Base-by-base conservation (phyloP, 345 rosid species). In the Isatis tinctoria region DNA sequence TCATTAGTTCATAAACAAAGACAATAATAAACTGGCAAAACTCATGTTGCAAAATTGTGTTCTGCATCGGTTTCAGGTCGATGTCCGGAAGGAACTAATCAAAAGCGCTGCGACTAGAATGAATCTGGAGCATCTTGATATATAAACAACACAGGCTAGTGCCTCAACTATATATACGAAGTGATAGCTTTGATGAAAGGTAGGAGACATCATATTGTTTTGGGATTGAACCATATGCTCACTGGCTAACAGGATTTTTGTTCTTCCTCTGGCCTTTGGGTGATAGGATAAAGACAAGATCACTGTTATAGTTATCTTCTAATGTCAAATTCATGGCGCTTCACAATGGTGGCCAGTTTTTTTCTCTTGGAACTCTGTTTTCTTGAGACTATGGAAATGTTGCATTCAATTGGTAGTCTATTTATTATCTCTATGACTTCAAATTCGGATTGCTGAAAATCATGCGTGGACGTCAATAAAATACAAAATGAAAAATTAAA, bases 1-100 rank as follows among this genome's bases (percentile, higher is more conserved):
- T 3, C 22, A 41, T 16, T 45, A 17, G 6, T 36, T 51, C n/a
- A 11, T 17, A 22, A 11, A 64, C 4, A 35, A 4, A 11, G 39
- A 11, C 30, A 10, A 7, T 5, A 22, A 8, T 17, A 13, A 36
- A 17, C n/a, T 3, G 47, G 60, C 14, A 45, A 22, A 78, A 59
- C 60, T 36, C 54, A 4, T 22, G 36, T n/a, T 60, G 27, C 27
- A 51, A 78, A 32, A 39, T 36, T 45, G 8, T 48, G 48, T 40
- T 28, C 14, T 36, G 17, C 26, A 66, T 26, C 53, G 52, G 36
- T 58, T 61, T 32, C 61, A 93, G 98, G 98, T 93, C 41, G 98
- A 94, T 70, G 80, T 4, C 16, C 85, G 98, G 8, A 94, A 94
- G 86, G 88, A 87, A 67, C 91, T 94, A 36, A 88, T 94, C 62